Evolutionary conservation across 2,329 filamentous ascomycete species (phyloP), one percentile per base, ranked within the genome.

Genomic region (Verticillium zaregamsianum): DNA sequence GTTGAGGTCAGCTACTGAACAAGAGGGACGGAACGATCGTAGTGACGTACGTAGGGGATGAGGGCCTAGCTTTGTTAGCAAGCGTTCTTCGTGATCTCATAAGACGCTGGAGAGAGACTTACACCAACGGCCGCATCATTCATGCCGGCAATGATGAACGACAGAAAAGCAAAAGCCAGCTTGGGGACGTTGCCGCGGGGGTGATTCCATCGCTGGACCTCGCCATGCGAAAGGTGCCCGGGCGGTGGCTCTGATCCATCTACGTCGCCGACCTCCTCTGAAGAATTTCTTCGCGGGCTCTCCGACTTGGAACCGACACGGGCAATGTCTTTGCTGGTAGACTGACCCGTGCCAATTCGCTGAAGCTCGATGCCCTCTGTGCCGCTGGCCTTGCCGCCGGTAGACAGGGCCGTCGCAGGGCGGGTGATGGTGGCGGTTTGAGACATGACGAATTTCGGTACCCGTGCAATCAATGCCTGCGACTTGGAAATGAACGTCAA

Each of bases 111-210:
- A 6, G 28, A 28, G 6, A 5, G 33, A 72, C 78, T 61, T 76
- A 84, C 83, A 59, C 86, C 85, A 59, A 85, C 82, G 17, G 84
- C 81, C 3, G 82, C 86, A 70, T 90, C 87, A 64, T 88, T 89
- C 73, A 85, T 80, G 0, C 87, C 87, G 64, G 86, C 82, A 54
- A 88, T 77, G 2, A 85, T 76, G 62, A 89, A 87, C 0, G 82
- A 81, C 69, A 83, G 78, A 67, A 88, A 87, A 0, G 84, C 81
- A 40, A 77, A 77, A 0, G 49, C 69, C 1, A 78, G 64, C 31
- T 70, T 70, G 2, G 63, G 62, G 1, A 73, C 49, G 20, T 78
- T 78, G 2, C 68, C 70, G 8, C 60, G 69, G 0, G 76, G 76
- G 20, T 70, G 66, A 61, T 77, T 78, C 76, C 76, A 78, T 63